Conservation (phyloP, 1,139 yeast species). For the Taiozyma sp. region DNA sequence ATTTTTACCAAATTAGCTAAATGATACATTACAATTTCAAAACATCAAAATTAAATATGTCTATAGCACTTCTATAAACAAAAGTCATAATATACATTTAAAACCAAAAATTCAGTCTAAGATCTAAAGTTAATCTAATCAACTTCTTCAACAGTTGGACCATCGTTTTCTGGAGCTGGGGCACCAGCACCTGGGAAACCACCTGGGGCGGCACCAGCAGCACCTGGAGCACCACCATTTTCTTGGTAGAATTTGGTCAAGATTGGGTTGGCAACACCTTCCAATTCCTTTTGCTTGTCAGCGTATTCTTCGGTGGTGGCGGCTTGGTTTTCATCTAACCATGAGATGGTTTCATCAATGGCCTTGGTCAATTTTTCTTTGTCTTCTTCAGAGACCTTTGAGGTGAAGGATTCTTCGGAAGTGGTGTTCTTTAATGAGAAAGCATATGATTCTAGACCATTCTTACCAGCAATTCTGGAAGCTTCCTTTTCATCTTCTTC, state of each 20-base stretch:
- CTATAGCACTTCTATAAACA: background rate
- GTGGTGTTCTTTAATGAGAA: constrained; percentile 84
- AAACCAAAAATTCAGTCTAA: background rate
- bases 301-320: constrained; percentile 84
- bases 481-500: constrained; percentile 83
- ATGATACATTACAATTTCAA: background rate
- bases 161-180: constrained; percentile 66
- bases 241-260: constrained; percentile 87
- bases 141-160: constrained; percentile 94
- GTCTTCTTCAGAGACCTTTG: constrained; percentile 78
- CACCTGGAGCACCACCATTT: constrained; percentile 61
- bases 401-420: constrained; percentile 73
- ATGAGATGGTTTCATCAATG: constrained; percentile 77
- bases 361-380: constrained; percentile 74
- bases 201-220: constrained; percentile 62
- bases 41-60: background rate
- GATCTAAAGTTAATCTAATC: constrained; percentile 42
- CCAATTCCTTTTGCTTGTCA: constrained; percentile 91
- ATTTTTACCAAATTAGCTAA: no score
- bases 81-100: background rate
- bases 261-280: constrained; percentile 90
- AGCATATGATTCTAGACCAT: constrained; percentile 88
- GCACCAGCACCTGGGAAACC: constrained; percentile 66
- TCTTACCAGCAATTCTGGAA: constrained; percentile 75
- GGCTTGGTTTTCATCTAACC: constrained; percentile 87